These are phyloP conservation scores for Aspergillus hiratsukae DNA, from an alignment of 2,329 filamentous ascomycete genomes.

Conservation along the genomic window DNA sequence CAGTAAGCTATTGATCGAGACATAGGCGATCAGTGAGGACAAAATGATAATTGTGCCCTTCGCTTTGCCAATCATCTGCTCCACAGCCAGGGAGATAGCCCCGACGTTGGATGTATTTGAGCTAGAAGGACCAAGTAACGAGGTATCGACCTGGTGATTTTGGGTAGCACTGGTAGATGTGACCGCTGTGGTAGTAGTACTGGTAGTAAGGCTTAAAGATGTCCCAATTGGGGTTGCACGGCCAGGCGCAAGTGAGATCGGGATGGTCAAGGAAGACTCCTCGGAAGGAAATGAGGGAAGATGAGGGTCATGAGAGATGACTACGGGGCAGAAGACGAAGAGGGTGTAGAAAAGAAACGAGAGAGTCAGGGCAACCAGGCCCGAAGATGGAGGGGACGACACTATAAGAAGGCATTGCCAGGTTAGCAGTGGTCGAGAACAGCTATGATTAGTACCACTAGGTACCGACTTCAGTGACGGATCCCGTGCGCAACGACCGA, in stretches of 20 bases:
- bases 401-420: conserved; percentile 19
- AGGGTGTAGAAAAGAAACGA: conserved; percentile 6
- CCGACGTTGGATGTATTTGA: conserved; percentile 8
- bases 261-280: conserved; percentile 11
- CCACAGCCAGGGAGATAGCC: conserved; percentile 8
- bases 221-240: conserved; percentile 7
- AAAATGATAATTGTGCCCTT: conserved; percentile 38
- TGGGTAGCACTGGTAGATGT: background rate
- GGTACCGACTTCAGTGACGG: conserved; percentile 7
- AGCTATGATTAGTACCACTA: conserved; percentile 6
- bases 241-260: conserved; percentile 7
- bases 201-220: conserved; percentile 4
- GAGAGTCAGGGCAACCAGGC: conserved; percentile 9
- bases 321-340: conserved; percentile 8
- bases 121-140: background rate
- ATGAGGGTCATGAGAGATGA: conserved; percentile 2
- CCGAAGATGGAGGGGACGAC: conserved; percentile 10
- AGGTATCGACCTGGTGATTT: conserved; percentile 3
- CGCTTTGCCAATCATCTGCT: conserved; percentile 40
- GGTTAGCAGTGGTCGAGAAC: conserved; percentile 19
- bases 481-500: background rate
- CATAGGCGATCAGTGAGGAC: conserved; percentile 39
- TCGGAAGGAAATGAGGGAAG: conserved; percentile 5
- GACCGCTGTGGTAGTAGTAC: background rate
- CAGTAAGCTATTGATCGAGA: conserved; percentile 47